Evolutionary conservation across 257 asterid genomes (phyloP), one percentile per base, ranked within the genome.

Genomic region (Verbascum thapsus): DNA sequence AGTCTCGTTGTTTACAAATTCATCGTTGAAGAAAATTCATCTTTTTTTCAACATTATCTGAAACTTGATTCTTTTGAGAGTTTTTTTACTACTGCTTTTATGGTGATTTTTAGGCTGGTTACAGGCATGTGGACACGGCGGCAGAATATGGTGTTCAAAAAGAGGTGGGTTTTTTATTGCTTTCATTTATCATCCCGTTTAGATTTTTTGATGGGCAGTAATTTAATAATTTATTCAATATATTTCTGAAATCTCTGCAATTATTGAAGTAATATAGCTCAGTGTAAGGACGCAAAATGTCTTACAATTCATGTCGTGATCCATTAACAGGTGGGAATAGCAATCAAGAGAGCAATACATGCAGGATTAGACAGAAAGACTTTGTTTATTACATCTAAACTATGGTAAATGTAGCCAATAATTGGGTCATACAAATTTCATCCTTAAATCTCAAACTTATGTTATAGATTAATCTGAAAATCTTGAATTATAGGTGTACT

Each of bases 51-150:
- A 1, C 8, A 19, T 3, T 19, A 17, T 64, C 19, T 6, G 10
- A 37, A 30, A 38, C n/a, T 6, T 19, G 53, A 40, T 37, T 16
- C 15, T 41, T 10, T 12, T 41, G 10, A 16, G 10, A 6, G 10
- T 7, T 0, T 50, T 50, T 16, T 17, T 5, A 8, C 32, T 18
- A n/a, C n/a, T 10, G 48, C 11, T 39, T 39, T 12, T 18, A 0
- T 7, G 10, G 53, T 48, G 19, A 34, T 11, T 70, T n/a, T 79
- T 77, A 87, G 95, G 95, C 72, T 49, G 96, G 96, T 53, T 88
- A 83, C 66, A 76, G 90, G 80, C 96, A 83, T 55, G 84, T 88
- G 3, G 90, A 88, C 35, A 80, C 87, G 2, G 95, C 95, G 2
- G 72, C 72, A 5, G 70, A 85, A 39, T 83, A 88, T 45, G 88